Base-by-base conservation (phyloP, 2,329 filamentous ascomycete species). In the Neopestalotiopsis sp. region DNA sequence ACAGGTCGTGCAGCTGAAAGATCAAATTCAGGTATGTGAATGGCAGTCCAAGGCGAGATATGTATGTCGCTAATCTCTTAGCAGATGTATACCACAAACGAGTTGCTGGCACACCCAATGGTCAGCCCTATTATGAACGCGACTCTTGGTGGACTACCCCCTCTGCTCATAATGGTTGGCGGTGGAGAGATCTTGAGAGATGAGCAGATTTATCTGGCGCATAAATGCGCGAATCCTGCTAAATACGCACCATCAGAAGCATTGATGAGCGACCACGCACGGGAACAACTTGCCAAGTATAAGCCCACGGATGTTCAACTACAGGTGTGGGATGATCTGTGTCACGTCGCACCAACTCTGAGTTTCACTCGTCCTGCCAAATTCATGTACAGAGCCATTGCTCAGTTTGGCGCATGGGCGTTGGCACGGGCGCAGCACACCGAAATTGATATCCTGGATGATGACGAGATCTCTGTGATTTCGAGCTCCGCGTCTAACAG, bases 341-440 rank as follows among this genome's bases (percentile, higher is more conserved):
- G 96, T 75, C 95, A 98, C 77, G 95, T 97, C 5, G 91, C 92
- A 0, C 94, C 95, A 0, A 98, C 95, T 0, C 86, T 98, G n/a
- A 97, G 94, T 75, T 98, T 97, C 79, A 98, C 95, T 0, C 88
- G 91, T n/a, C 96, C 96, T 0, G 96, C 95, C 61, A 98, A 98
- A 79, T 93, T 92, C 81, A 98, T 98, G 94, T 98, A 94, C 78
- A 89, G 95, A 62, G 93, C 94, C 1, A 90, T 98, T 66, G 93
- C 96, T 0, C 95, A 98, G 74, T 98, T 99, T 76, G 92, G 94
- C 2, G 94, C 95, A 0, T 98, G 95, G 95, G 92, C 92, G 0
- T 85, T 98, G 28, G 94, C 95, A 0, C 87, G 91, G 72, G 94
- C 94, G 0, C 95, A 98, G 76, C 87, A 94, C 70, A 89, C 87